These are phyloP conservation scores for Pseudopithomyces chartarum DNA, from an alignment of 2,329 filamentous ascomycete species.

Conservation along the genomic window DNA sequence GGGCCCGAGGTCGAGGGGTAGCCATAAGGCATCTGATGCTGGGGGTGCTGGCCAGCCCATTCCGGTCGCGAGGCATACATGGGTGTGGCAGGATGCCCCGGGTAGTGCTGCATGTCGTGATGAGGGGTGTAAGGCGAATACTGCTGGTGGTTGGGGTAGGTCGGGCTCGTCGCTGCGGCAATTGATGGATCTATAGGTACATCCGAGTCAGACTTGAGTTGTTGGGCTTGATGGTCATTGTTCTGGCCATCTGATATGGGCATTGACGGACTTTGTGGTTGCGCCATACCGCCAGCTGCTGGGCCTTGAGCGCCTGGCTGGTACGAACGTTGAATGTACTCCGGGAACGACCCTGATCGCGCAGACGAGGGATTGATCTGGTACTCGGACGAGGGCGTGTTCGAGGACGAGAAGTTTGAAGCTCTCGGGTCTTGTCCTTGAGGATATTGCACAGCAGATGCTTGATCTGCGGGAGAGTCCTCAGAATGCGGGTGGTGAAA, in stretches of 20 bases:
- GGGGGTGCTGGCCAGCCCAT: conserved; percentile 67
- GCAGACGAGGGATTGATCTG: conserved; percentile 74
- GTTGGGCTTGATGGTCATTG: conserved; percentile 68
- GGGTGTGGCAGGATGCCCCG: conserved; percentile 62
- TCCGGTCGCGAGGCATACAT: conserved; percentile 73
- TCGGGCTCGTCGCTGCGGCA: conserved; percentile 87
- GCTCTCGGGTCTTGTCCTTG: conserved; percentile 80
- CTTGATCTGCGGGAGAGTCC: conserved; percentile 83
- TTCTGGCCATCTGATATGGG: conserved; percentile 78
- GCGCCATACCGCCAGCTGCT: conserved; percentile 90
- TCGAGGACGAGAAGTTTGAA: conserved; percentile 73
- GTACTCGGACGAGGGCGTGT: conserved; percentile 90
- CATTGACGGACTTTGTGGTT: conserved; percentile 98
- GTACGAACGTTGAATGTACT: conserved; percentile 84
- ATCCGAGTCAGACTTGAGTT: conserved; percentile 91
- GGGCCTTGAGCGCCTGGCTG: conserved; percentile 74
- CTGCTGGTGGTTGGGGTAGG: conserved; percentile 78
- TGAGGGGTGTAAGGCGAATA: conserved; percentile 87
- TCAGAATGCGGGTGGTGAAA: conserved; percentile 74
- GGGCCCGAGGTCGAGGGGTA: conserved; percentile 64
- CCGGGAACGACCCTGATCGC: conserved; percentile 83
- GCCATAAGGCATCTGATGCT: conserved; percentile 50
- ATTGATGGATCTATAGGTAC: conserved; percentile 99
- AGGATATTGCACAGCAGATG: conserved; percentile 88
- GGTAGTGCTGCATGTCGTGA: conserved; percentile 83